Conservation (phyloP, 2,329 filamentous ascomycete genomes). For the Aspergillus sp. region DNA sequence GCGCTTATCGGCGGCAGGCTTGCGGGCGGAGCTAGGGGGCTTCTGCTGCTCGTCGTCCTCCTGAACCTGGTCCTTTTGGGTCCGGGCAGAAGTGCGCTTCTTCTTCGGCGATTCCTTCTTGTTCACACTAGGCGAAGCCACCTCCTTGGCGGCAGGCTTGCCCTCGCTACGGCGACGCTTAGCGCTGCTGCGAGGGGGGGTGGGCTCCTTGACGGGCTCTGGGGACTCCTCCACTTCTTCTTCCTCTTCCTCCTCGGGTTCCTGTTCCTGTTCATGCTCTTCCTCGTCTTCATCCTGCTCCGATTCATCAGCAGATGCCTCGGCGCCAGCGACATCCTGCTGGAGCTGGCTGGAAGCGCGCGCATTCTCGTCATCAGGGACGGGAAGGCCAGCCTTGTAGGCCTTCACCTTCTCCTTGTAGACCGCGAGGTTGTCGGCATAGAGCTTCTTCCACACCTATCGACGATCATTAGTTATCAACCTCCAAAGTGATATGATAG, state of each 20-base stretch:
- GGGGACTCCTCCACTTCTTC: conserved; percentile 29
- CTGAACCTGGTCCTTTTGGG: conserved; percentile 32
- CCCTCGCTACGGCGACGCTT: conserved; percentile 42
- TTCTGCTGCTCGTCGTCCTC: conserved; percentile 29
- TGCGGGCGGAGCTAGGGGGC: conserved; percentile 20
- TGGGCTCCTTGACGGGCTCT: conserved; percentile 37
- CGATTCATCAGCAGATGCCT: conserved; percentile 27
- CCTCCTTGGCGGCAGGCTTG: conserved; percentile 27
- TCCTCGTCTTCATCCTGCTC: conserved; percentile 25
- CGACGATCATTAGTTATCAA: conserved; percentile 7
- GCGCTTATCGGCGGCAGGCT: conserved; percentile 30
- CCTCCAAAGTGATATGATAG: background rate
- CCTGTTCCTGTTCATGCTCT: conserved; percentile 8
- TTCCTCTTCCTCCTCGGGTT: conserved; percentile 19
- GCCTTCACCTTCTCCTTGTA: conserved; percentile 53
- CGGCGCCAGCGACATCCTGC: conserved; percentile 34
- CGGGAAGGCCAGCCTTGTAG: conserved; percentile 51
- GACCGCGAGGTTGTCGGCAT: conserved; percentile 51
- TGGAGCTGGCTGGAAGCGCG: conserved; percentile 29
- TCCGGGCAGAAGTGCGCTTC: conserved; percentile 18
- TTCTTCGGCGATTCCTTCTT: conserved; percentile 36
- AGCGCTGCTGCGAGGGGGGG: conserved; percentile 34
- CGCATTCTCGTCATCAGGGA: conserved; percentile 30
- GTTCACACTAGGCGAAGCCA: conserved; percentile 21
- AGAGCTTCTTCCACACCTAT: conserved; percentile 54